Evolutionary conservation across 2,329 filamentous ascomycete genomes (phyloP).

Genomic region (Emergomyces pasteurianus): DNA sequence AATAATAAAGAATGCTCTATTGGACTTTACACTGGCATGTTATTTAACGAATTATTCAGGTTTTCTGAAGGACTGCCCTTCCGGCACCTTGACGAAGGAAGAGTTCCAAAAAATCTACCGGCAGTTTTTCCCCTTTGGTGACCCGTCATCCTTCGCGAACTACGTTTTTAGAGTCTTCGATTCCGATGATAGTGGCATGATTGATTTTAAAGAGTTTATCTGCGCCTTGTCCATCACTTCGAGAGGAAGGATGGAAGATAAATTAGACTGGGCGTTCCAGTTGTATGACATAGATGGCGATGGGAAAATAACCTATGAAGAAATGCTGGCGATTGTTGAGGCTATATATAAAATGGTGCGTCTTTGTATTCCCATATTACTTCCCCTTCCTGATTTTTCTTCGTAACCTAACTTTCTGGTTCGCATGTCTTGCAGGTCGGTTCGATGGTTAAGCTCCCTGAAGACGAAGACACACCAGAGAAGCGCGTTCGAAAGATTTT

Average conservation of each 20-base stretch:
- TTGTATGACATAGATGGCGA: constrained; percentile 98
- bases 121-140: constrained; percentile 98
- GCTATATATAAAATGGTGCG: constrained; percentile 99
- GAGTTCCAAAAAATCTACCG: constrained; percentile 99
- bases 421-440: constrained; percentile 58
- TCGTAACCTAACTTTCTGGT: neutral
- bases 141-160: constrained; percentile 93
- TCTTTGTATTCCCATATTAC: neutral
- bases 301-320: constrained; percentile 96
- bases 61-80: constrained; percentile 96
- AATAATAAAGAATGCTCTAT: too few relatives aligned
- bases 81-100: constrained; percentile 90
- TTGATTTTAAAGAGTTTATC: constrained; percentile 99
- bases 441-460: constrained; percentile 96
- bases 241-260: constrained; percentile 97
- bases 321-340: constrained; percentile 98
- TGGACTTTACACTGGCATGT: neutral
- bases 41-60: constrained; percentile 41
- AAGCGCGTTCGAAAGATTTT: constrained; percentile 98
- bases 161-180: constrained; percentile 99
- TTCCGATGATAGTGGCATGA: constrained; percentile 89
- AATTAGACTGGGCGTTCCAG: constrained; percentile 98
- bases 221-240: constrained; percentile 94
- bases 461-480: constrained; percentile 97
- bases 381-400: neutral